A percentile compares a stretch with the other conserved stretches of the same genome.
These are phyloP conservation scores for Bipolaris oryzae DNA, from an alignment of 2,329 filamentous ascomycete species.

Conservation along the genomic window DNA sequence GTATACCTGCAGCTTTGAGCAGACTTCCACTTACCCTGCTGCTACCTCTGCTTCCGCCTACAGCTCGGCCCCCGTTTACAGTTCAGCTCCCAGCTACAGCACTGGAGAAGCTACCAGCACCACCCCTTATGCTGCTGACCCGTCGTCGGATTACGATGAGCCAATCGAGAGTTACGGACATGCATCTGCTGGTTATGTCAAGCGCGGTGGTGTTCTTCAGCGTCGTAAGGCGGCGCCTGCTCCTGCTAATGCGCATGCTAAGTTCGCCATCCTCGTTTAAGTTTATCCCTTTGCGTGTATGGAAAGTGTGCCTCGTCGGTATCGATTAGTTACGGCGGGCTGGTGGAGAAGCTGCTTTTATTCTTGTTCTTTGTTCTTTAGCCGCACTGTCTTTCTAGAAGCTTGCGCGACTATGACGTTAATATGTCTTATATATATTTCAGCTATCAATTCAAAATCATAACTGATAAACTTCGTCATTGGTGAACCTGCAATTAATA, in stretches of 20 bases:
- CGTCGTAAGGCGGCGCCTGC: conserved; percentile 18
- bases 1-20: background rate
- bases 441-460: background rate
- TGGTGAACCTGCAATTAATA: background rate
- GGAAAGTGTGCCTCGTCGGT: background rate
- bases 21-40: background rate
- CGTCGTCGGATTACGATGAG: conserved; percentile 23
- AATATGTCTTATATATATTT: background rate
- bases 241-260: background rate
- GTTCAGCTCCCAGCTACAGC: background rate
- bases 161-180: conserved; percentile 6
- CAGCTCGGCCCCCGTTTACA: background rate
- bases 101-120: background rate
- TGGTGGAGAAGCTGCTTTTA: background rate
- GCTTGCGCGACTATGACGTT: background rate
- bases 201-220: conserved; percentile 31
- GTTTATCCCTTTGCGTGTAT: background rate
- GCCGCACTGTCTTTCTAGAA: background rate
- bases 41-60: background rate
- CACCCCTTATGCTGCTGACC: conserved; percentile 3
- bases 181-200: conserved; percentile 21
- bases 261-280: background rate
- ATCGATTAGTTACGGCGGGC: background rate
- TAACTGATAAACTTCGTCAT: background rate
- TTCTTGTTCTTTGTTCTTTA: background rate